Evolutionary conservation across 73 alveolate genomes (phyloP).

Genomic region (Stentor roeselii): DNA sequence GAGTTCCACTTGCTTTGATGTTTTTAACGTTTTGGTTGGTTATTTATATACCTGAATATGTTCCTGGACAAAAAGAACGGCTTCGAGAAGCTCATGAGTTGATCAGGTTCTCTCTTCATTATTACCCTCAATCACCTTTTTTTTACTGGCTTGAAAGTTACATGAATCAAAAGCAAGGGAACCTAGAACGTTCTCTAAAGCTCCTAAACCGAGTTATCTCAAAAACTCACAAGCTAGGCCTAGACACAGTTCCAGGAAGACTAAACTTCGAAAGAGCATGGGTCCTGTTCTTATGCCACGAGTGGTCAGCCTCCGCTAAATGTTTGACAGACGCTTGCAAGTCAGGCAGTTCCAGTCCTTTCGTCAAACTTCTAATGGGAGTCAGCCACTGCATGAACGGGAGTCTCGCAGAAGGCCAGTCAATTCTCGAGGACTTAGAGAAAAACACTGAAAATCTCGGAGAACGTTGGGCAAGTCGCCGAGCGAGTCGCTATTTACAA

Average conservation of each 20-base stretch:
- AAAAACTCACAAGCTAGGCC: background rate
- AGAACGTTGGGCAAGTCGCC: conserved; percentile 10
- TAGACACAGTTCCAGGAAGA: conserved; percentile 17
- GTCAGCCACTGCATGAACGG: conserved; percentile 34
- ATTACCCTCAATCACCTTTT: conserved; percentile 19
- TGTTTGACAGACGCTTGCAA: background rate
- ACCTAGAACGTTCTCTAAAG: background rate
- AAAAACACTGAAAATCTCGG: background rate
- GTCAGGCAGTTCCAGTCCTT: conserved; percentile 17
- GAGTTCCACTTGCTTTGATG: conserved; percentile 32
- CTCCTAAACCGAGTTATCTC: conserved; percentile 12
- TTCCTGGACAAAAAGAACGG: conserved; percentile 32
- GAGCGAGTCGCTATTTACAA: conserved; percentile 21
- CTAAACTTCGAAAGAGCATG: conserved; percentile 30
- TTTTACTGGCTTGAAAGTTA: conserved; percentile 29
- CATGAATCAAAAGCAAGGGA: conserved; percentile 15
- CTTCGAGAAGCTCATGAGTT: conserved; percentile 29
- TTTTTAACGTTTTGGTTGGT: conserved; percentile 29
- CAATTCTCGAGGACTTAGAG: background rate
- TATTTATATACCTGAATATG: conserved; percentile 29
- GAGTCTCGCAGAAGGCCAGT: conserved; percentile 9
- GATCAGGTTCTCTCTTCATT: conserved; percentile 23
- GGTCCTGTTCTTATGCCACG: conserved; percentile 19
- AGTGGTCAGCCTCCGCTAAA: background rate
- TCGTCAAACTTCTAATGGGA: conserved; percentile 19